Conservation (phyloP, 2,329 filamentous ascomycete species). For the Pseudophaeomoniella oleicola region DNA sequence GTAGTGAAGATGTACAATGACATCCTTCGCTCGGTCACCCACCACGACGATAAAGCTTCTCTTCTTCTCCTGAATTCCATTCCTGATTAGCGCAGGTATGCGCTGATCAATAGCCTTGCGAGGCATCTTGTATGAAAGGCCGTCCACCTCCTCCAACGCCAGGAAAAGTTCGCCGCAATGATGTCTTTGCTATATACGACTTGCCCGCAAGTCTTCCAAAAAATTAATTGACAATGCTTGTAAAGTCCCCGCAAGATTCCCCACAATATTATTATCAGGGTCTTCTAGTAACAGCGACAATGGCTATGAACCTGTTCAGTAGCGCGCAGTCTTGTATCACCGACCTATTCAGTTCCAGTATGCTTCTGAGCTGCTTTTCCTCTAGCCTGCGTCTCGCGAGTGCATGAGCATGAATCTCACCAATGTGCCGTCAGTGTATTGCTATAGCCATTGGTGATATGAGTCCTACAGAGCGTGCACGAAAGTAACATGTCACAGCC, state of each 20-base stretch:
- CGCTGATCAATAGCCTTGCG: conserved; percentile 60
- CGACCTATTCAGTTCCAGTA: no score
- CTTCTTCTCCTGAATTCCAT: conserved; percentile 89
- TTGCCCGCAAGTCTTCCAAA: conserved; percentile 3
- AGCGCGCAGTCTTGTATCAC: no score
- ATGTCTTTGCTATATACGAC: neutral
- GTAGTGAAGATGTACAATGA: conserved; percentile 87
- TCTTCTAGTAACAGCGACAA: neutral
- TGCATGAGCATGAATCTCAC: no score
- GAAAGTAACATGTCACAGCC: neutral
- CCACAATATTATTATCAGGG: conserved; percentile 1
- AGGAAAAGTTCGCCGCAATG: neutral
- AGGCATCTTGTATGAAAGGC: conserved; percentile 18
- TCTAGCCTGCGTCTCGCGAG: no score
- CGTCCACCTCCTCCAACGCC: conserved; percentile 7
- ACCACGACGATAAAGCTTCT: conserved; percentile 96
- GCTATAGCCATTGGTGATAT: no score
- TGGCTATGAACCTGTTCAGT: no score
- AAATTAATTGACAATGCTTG: conserved; percentile 8
- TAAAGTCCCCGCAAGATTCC: neutral
- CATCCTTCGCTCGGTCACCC: conserved; percentile 86
- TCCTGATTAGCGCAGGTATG: conserved; percentile 79
- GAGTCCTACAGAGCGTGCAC: no score
- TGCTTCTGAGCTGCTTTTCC: no score
- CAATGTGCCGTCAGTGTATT: no score